A percentile compares a stretch with the other conserved stretches of the same genome.
Conservation (phyloP, 2,329 filamentous ascomycete genomes). For the Xylariales sp. region DNA sequence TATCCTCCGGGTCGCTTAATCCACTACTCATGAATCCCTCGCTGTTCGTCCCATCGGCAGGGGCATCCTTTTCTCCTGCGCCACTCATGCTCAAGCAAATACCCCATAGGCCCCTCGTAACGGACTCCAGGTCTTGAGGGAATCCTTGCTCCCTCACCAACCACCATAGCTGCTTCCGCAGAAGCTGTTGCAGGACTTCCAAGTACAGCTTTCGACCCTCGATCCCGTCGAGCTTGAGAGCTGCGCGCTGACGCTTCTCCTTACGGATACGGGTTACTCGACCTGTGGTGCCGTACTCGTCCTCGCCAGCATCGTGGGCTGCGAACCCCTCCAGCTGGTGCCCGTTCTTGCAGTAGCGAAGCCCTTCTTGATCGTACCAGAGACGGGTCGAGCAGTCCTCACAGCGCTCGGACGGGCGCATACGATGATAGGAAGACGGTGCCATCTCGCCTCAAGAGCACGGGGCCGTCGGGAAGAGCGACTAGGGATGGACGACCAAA, state of each 20-base stretch:
- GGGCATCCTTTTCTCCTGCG: conserved; percentile 29
- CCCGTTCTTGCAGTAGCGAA: conserved; percentile 74
- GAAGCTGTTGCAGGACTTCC: conserved; percentile 76
- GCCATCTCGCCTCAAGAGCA: conserved; percentile 24
- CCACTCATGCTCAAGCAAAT: conserved; percentile 54
- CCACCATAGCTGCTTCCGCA: conserved; percentile 77
- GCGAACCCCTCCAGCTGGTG: conserved; percentile 69
- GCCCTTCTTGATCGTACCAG: conserved; percentile 72
- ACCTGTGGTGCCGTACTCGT: conserved; percentile 62
- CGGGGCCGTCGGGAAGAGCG: background rate
- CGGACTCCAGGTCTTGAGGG: conserved; percentile 68
- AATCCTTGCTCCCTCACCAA: conserved; percentile 64
- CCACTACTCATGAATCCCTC: conserved; percentile 15
- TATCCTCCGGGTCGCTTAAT: conserved; percentile 39
- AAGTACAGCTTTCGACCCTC: conserved; percentile 75
- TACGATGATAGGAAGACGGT: conserved; percentile 41
- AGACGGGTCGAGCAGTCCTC: conserved; percentile 65
- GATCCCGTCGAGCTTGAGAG: conserved; percentile 57
- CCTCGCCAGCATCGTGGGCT: conserved; percentile 55
- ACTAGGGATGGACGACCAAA: background rate
- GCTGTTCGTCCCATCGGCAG: conserved; percentile 15
- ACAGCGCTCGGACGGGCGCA: conserved; percentile 50
- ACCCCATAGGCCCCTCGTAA: conserved; percentile 83
- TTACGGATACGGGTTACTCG: conserved; percentile 52
- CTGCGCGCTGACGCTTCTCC: conserved; percentile 48